Base-by-base conservation (phyloP, 2,329 filamentous ascomycete genomes). In the Rhinocladiella mackenziei region DNA sequence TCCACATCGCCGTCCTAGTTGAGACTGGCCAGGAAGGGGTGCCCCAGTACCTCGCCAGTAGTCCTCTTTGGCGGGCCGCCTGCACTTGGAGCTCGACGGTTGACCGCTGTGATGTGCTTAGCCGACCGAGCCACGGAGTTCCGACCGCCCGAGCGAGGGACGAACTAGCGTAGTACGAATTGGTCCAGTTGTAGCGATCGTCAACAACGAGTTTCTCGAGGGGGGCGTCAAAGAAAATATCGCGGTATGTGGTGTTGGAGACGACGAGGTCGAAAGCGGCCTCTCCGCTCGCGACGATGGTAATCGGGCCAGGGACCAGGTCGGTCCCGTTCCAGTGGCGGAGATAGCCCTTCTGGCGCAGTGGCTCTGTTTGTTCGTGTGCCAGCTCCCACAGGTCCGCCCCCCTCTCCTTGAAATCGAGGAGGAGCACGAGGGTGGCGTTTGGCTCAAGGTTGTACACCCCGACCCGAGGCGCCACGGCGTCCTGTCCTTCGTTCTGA, bases 41-140 rank as follows among this genome's bases (percentile, higher is more conserved):
- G n/a, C 67, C 66, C 76, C 76, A 80, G 51, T 79, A 81, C 31
- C 77, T 60, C 1, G 70, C 71, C 52, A 77, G 76, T 32, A 81
- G 56, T 0, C 77, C 77, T 10, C 68, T 63, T 3, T 61, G 56
- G 39, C 76, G 69, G 3, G 77, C 77, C 8, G 66, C 69, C 0
- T 61, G 62, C 29, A 80, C 71, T 55, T 80, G 76, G 2, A 63
- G 62, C 19, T 74, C 63, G 48, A 81, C 65, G 5, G 62, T 58
- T 0, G 66, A 51, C 36, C 74, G 59, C 53, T 80, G 75, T 2
- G 54, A 43, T 1, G 60, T 39, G 0, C 32, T 37, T 9, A 79
- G 60, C 3, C 61, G 66, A 17, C 75, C 71, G 33, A 32, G 26
- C 42, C 42, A 45, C n/a, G 35, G 22, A 20, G 35, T 18, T 6